Conservation (phyloP, 73 alveolate species). For the Paramecium tetraurelia region DNA sequence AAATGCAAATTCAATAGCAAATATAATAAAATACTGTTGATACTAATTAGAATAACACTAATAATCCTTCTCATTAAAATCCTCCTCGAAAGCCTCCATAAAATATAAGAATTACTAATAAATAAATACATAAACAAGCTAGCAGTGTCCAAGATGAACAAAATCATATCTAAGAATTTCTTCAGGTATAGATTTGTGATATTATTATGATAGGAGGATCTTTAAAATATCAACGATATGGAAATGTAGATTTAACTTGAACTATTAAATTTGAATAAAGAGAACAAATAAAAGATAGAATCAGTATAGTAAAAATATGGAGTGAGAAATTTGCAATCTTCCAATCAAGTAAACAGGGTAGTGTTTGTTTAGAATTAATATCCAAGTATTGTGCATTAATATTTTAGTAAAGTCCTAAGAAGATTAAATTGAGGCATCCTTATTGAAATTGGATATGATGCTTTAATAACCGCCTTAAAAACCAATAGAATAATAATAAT, state of each 20-base stretch:
- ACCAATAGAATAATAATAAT: background rate
- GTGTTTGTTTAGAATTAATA: background rate
- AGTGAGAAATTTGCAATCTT: background rate
- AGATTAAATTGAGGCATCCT: constrained; percentile 47
- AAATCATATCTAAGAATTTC: constrained; percentile 42
- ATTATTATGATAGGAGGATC: background rate
- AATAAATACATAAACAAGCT: background rate
- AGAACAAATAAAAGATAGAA: constrained; percentile 16
- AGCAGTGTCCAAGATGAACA: background rate
- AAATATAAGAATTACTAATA: constrained; percentile 26
- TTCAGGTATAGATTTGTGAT: background rate
- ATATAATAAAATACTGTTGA: background rate
- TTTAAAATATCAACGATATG: background rate
- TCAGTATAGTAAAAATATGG: background rate
- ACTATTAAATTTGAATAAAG: background rate
- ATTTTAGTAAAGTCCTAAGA: constrained; percentile 1
- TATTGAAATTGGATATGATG: constrained; percentile 42
- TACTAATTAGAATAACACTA: background rate
- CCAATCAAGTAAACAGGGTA: background rate
- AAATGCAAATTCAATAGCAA: background rate
- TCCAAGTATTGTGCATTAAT: constrained; percentile 1
- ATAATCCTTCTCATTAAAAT: background rate
- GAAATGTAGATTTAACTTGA: background rate
- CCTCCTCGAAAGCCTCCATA: background rate
- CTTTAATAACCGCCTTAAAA: constrained; percentile 14